Evolutionary conservation across 257 asterid genomes (phyloP), one percentile per base, ranked within the genome.

Genomic region (Scutellaria barbata): DNA sequence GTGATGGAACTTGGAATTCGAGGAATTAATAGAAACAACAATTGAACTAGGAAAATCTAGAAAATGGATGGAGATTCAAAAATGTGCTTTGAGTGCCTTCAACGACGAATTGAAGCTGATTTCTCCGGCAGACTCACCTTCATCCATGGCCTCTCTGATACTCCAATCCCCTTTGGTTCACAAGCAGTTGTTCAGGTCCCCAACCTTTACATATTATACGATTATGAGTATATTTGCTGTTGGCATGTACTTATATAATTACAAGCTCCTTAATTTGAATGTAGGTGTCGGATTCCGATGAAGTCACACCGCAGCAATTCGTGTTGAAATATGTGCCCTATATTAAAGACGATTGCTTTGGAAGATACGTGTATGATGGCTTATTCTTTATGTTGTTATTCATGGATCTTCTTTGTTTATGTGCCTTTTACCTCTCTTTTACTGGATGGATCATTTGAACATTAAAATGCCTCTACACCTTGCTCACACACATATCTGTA

Each of bases 11-110:
- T 10, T 62, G 41, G 33, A 47, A 55, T 63, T 48, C 51, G 75
- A 52, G 17, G 8, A 59, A 64, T 35, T 16, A 18, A 56, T 45
- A 2, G 40, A 16, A 62, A 14, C 59, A 14, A 8, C 10, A 46
- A 40, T 14, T 11, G 52, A 74, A n/a, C 16, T 4, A 50, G 62
- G 14, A 22, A 22, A 40, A 17, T 63, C 66, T 7, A 42, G 5
- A 51, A 48, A 73, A 80, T 86, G 84, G 89, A 20, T 10, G 46
- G 55, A 22, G 61, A 40, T 51, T 17, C 72, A 35, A 50, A 10
- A 41, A 83, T 84, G 85, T 94, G 99, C 72, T 86, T 85, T 64
- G 96, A 86, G 74, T 94, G 99, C 65, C 91, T 94, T 69, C 85
- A 89, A 73, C 88, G 85, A 45, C 86, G 85, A 74, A 83, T 91